These are phyloP conservation scores for Boletus subcaerulescens DNA, from an alignment of 768 basidiomycete genomes.

Conservation along the genomic window DNA sequence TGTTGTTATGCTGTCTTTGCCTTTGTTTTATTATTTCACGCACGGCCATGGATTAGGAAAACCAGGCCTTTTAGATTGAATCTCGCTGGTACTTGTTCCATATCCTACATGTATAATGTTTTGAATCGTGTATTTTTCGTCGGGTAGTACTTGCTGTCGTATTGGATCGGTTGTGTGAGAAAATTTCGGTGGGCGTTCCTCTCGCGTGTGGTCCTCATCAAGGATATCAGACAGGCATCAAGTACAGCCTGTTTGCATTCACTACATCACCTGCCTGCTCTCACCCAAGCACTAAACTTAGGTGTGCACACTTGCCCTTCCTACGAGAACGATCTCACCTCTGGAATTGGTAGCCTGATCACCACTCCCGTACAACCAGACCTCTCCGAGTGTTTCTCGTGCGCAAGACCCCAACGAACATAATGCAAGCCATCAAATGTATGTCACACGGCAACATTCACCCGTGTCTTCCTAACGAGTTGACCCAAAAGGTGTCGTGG, in stretches of 20 bases:
- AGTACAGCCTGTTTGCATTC: constrained; percentile 21
- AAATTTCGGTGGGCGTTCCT: constrained; percentile 15
- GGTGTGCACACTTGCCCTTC: constrained; percentile 1
- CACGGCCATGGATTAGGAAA: constrained; percentile 6
- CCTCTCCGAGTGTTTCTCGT: constrained; percentile 8
- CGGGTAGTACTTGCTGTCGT: background rate
- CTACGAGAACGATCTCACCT: constrained; percentile 9
- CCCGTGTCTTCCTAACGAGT: constrained; percentile 30
- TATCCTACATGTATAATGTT: constrained; percentile 35
- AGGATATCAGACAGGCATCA: constrained; percentile 30
- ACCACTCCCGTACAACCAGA: constrained; percentile 13
- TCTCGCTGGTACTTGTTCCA: constrained; percentile 11
- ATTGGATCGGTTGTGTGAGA: constrained; percentile 23
- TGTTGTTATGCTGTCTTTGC: constrained; percentile 20
- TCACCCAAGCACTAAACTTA: background rate
- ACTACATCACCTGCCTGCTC: background rate
- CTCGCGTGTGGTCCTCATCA: constrained; percentile 21
- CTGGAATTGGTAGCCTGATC: constrained; percentile 14
- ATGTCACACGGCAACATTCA: constrained; percentile 26
- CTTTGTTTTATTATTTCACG: constrained; percentile 12
- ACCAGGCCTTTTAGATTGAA: constrained; percentile 1
- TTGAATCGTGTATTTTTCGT: constrained; percentile 29
- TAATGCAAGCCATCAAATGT: constrained; percentile 94
- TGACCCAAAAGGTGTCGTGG: constrained; percentile 78
- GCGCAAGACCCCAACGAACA: constrained; percentile 16